Base-by-base conservation (phyloP, 257 asterid species). In the Linaria vulgaris region DNA sequence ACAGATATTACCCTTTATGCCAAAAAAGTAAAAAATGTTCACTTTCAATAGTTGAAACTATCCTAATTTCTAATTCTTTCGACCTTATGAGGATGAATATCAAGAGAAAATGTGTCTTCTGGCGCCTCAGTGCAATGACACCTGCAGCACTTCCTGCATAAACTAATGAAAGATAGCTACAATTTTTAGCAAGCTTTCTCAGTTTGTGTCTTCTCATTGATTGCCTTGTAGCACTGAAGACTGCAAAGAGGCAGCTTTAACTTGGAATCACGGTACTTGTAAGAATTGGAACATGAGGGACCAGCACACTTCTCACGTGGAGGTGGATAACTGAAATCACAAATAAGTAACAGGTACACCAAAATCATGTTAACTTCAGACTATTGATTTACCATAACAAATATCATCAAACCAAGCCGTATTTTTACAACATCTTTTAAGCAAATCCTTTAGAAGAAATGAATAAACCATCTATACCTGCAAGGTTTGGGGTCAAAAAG, bases 191-290 rank as follows among this genome's bases (percentile, higher is more conserved):
- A 82, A 68, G 87, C 83, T 59, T 63, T 59, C 70, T 75, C 73
- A n/a, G 65, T 55, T 14, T 67, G 75, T 72, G 59, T 50, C 68
- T 71, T 64, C 23, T 69, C 82, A 39, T 79, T 82, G 61, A 92
- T 78, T 23, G 94, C 97, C 80, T 85, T 89, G 83, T 87, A 92
- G 88, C 97, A 92, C 61, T 80, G 82, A 59, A 92, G 94, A 69
- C 99, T 89, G 86, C 99, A 92, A 11, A 92, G 96, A 34, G 99
- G 99, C 65, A 89, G 87, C 78, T 77, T 90, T 20, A 91, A 74
- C 82, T 85, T 92, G 39, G 99, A 89, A 76, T 89, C 99, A 0
- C 99, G 95, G 67, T 92, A 92, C 79, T 78, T 92, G 83, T 85
- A 92, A n/a, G 88, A 74, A 70, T 92, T 89, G 67, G 69, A 64